phyloP scores from a whole-genome alignment of 2,329 filamentous ascomycete genomes.

The Cercospora janseana region DNA sequence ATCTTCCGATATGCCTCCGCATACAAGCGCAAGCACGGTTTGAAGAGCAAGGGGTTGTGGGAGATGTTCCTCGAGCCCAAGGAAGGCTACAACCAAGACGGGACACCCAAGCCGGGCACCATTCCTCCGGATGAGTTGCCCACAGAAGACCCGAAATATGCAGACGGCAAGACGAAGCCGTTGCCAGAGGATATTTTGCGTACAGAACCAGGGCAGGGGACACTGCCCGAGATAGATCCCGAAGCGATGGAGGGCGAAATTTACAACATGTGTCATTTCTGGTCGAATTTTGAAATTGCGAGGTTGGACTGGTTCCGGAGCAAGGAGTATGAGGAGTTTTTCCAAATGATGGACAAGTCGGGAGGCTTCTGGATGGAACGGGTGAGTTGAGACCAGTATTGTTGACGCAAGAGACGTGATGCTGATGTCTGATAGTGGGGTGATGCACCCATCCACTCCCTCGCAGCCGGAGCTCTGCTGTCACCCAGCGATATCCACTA shows the following conservation, averaged over 20 bases:
- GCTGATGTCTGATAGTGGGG: constrained; percentile 74
- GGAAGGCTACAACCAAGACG: constrained; percentile 54
- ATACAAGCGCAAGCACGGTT: constrained; percentile 88
- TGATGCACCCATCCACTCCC: constrained; percentile 95
- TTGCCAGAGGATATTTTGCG: constrained; percentile 79
- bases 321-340: constrained; percentile 96
- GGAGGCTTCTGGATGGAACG: constrained; percentile 99
- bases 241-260: constrained; percentile 96
- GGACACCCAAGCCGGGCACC: constrained; percentile 50
- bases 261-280: constrained; percentile 99
- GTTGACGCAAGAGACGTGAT: constrained; percentile 38
- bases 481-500: constrained; percentile 86
- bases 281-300: constrained; percentile 99
- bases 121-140: constrained; percentile 40
- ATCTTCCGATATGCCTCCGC: constrained; percentile 98
- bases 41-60: constrained; percentile 90
- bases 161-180: constrained; percentile 63
- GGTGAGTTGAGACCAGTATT: constrained; percentile 54
- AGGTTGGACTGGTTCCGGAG: constrained; percentile 93
- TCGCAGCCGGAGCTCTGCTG: constrained; percentile 86
- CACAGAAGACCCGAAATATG: constrained; percentile 58
- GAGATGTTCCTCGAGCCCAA: constrained; percentile 94
- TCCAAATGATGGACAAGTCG: constrained; percentile 97
- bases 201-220: constrained; percentile 67
- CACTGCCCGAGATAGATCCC: constrained; percentile 77